phyloP scores from a whole-genome alignment of 2,329 filamentous ascomycete genomes.

The Zelopaecilomyces penicillatus region DNA sequence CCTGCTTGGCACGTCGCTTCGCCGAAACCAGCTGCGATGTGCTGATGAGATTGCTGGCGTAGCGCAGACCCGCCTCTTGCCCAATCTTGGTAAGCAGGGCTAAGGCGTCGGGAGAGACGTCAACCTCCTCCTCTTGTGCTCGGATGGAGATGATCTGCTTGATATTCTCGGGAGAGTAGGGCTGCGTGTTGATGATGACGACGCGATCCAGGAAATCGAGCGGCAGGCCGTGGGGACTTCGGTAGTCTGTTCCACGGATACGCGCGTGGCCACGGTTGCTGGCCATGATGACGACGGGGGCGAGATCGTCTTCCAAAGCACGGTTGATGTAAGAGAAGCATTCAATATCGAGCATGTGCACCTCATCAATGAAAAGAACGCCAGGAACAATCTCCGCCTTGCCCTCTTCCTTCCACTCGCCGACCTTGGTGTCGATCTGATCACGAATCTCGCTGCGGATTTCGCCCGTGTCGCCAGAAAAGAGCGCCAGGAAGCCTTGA shows the following conservation, averaged over 20 bases:
- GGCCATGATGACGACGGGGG: slow-evolving; percentile 98
- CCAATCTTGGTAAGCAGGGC: slow-evolving; percentile 94
- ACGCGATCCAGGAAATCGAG: slow-evolving; percentile 94
- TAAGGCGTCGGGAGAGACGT: slow-evolving; percentile 80
- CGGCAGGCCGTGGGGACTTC: slow-evolving; percentile 85
- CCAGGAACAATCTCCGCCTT: slow-evolving; percentile 97
- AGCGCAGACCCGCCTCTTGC: slow-evolving; percentile 81
- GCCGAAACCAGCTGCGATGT: slow-evolving; percentile 81
- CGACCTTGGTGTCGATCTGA: slow-evolving; percentile 98
- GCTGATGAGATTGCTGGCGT: slow-evolving; percentile 96
- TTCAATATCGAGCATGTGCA: slow-evolving; percentile 99
- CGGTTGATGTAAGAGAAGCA: slow-evolving; percentile 99
- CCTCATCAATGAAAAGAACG: slow-evolving; percentile 96
- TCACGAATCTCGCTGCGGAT: slow-evolving; percentile 95
- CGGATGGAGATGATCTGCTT: slow-evolving; percentile 87
- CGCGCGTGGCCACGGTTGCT: slow-evolving; percentile 88
- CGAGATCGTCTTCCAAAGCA: slow-evolving; percentile 86
- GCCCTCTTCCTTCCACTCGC: slow-evolving; percentile 98
- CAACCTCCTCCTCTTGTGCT: slow-evolving; percentile 92
- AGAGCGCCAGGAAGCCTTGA: slow-evolving; percentile 95
- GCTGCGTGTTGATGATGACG: slow-evolving; percentile 88
- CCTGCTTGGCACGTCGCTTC: slow-evolving; percentile 78
- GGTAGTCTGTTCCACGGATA: slow-evolving; percentile 90
- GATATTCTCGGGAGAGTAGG: slow-evolving; percentile 77
- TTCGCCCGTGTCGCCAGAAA: slow-evolving; percentile 96